Base-by-base conservation (phyloP, 1,284 basidiomycete genomes). In the Bondarzewia mesenterica region DNA sequence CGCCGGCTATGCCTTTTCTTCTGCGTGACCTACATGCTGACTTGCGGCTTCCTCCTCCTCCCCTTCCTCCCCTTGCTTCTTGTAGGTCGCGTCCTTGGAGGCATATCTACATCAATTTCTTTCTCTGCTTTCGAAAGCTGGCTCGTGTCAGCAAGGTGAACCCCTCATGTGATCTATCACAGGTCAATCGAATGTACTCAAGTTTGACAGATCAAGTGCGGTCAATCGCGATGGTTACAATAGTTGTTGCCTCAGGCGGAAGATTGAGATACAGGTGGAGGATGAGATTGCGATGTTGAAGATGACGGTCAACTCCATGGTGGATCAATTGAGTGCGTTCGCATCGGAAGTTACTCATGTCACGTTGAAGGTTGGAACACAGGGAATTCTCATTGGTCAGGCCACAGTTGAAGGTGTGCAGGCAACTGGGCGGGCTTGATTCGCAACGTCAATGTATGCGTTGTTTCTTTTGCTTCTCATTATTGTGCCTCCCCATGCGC, bases 331-430 rank as follows among this genome's bases (percentile, higher is more conserved):
- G 54, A 88, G 86, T 52, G 89, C 88, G 1, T 96, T 97, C 61
- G 93, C 95, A 7, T 85, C 84, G 18, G 94, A 99, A 66, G 95
- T 98, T 42, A 97, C 93, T 1, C 80, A 93, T 60, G 93, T 98
- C 46, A 93, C 94, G 1, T 73, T 91, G 57, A 89, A 93, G 63
- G 92, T 94, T 57, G 91, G 92, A 23, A 93, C 91, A 6, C 85
- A 90, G 64, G 93, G 93, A 65, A 91, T 93, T 44, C 71, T 97
- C 50, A 93, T 93, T 50, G 93, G 93, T 42, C 93, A 96, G 62
- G 93, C 93, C 14, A 77, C 78, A 22, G 93, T 96, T 32, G 87
- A 92, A 49, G 93, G 92, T 50, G 93, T 93, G 2, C 89, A 94
- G 64, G 93, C 93, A 26, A 93, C 91, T 96, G 93, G 92, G 89